A percentile compares a stretch with the other conserved stretches of the same genome.
Conservation (phyloP, 345 rosid species). For the Melaleuca quinquenervia region DNA sequence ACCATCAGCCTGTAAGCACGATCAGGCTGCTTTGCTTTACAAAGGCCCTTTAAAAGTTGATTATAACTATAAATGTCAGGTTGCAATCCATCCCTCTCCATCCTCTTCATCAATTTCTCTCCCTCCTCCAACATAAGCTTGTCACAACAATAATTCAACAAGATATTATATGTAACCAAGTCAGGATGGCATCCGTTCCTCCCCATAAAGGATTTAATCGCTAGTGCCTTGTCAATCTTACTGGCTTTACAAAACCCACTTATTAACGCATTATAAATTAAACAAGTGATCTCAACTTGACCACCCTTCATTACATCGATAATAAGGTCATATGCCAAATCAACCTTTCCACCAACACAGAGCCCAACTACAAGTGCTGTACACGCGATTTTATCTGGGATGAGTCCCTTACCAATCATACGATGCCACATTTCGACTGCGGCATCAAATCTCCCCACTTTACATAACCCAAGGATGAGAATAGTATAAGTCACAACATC, state of each 20-base stretch:
- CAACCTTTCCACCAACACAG: slow-evolving; percentile 65
- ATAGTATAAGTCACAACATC: slow-evolving; percentile 84
- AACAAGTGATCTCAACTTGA: slow-evolving; percentile 37
- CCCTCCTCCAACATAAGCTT: slow-evolving; percentile 53
- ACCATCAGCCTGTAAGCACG: slow-evolving; percentile 49
- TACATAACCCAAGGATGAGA: slow-evolving; percentile 57
- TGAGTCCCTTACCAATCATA: slow-evolving; percentile 50
- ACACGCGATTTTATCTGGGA: slow-evolving; percentile 56
- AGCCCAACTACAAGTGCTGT: slow-evolving; percentile 56
- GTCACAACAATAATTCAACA: slow-evolving; percentile 67
- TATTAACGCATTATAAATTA: slow-evolving; percentile 69
- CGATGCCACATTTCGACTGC: slow-evolving; percentile 56
- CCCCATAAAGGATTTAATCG: slow-evolving; percentile 60
- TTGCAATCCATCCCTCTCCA: slow-evolving; percentile 63
- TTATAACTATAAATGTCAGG: slow-evolving; percentile 83
- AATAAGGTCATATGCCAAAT: slow-evolving; percentile 78
- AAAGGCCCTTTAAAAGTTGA: slow-evolving; percentile 67
- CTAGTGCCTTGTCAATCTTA: slow-evolving; percentile 67
- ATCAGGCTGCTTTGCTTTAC: slow-evolving; percentile 41
- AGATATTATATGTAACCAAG: slow-evolving; percentile 68
- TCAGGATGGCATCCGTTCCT: slow-evolving; percentile 62
- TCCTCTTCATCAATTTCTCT: slow-evolving; percentile 41
- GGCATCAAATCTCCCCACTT: slow-evolving; percentile 33
- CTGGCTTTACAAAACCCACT: slow-evolving; percentile 70
- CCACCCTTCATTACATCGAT: slow-evolving; percentile 50